These are phyloP conservation scores for Neonectria hederae DNA, from an alignment of 2,329 filamentous ascomycete species.

Conservation along the genomic window DNA sequence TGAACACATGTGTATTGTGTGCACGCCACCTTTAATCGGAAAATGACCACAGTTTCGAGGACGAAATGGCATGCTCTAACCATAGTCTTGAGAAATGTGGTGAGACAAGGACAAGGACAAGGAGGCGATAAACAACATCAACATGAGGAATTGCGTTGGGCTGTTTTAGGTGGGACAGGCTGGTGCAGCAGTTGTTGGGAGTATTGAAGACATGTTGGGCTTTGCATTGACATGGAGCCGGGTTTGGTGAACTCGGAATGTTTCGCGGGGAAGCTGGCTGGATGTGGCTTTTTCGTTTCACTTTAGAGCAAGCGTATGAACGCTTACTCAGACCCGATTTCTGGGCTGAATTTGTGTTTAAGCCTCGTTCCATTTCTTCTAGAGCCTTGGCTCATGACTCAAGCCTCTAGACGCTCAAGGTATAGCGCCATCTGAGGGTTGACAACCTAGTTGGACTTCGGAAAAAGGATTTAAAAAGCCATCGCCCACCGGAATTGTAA, in stretches of 20 bases:
- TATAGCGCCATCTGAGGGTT: slow-evolving; percentile 1
- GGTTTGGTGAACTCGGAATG: not conserved
- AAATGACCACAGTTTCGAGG: too few species aligned
- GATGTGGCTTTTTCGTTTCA: not conserved
- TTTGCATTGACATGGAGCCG: not conserved
- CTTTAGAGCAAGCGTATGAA: not conserved
- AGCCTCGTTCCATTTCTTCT: not conserved
- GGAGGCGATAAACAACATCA: too few species aligned
- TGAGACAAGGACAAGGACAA: not conserved
- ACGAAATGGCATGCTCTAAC: not conserved
- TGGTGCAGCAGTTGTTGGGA: not conserved
- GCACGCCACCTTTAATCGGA: not conserved
- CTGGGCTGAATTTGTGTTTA: slow-evolving; percentile 2
- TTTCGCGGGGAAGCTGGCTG: not conserved
- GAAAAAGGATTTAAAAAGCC: not conserved
- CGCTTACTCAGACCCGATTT: not conserved
- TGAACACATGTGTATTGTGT: not conserved
- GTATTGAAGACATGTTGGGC: not conserved
- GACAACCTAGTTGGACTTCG: not conserved
- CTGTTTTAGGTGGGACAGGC: not conserved
- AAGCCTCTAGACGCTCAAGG: slow-evolving; percentile 1
- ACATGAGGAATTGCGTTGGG: not conserved
- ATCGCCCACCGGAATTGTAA: not conserved
- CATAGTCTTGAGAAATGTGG: not conserved
- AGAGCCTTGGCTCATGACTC: not conserved